Percentiles rank a stretch among this genome's conserved stretches.
Evolutionary conservation across 1,284 basidiomycete species (phyloP).

Genomic region (Pseudozyma sp.): DNA sequence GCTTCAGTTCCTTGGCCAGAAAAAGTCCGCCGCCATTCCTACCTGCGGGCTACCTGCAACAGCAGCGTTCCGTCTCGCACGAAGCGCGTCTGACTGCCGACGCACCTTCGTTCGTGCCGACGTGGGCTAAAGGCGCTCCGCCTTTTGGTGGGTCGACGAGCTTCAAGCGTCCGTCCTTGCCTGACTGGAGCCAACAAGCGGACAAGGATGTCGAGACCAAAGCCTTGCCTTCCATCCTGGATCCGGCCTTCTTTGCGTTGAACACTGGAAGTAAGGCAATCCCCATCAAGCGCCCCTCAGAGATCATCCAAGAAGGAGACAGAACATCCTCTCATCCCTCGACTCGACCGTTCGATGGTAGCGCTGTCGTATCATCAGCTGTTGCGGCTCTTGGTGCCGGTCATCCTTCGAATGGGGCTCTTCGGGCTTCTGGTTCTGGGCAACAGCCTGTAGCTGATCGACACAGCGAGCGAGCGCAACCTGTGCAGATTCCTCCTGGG

Average conservation of each 20-base stretch:
- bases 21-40: constrained; percentile 51
- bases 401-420: constrained; percentile 17
- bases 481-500: constrained; percentile 26
- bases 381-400: constrained; percentile 1
- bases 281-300: constrained; percentile 48
- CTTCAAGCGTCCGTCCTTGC: constrained; percentile 47
- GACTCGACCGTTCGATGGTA: not conserved
- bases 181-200: constrained; percentile 35
- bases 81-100: constrained; percentile 43
- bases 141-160: constrained; percentile 16
- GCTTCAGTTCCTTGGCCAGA: constrained; percentile 36
- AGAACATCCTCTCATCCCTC: not conserved
- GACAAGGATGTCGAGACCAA: not conserved
- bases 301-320: constrained; percentile 8
- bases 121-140: constrained; percentile 31
- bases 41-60: constrained; percentile 16
- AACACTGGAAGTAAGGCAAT: constrained; percentile 50
- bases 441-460: constrained; percentile 2
- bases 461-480: constrained; percentile 12
- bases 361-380: not conserved
- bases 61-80: constrained; percentile 34
- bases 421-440: constrained; percentile 9
- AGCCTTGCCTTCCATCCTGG: constrained; percentile 21
- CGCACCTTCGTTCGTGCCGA: constrained; percentile 56
- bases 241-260: constrained; percentile 30